These are phyloP conservation scores for Podospora pseudoanserina DNA, from an alignment of 495 filamentous ascomycete species.

Conservation along the genomic window DNA sequence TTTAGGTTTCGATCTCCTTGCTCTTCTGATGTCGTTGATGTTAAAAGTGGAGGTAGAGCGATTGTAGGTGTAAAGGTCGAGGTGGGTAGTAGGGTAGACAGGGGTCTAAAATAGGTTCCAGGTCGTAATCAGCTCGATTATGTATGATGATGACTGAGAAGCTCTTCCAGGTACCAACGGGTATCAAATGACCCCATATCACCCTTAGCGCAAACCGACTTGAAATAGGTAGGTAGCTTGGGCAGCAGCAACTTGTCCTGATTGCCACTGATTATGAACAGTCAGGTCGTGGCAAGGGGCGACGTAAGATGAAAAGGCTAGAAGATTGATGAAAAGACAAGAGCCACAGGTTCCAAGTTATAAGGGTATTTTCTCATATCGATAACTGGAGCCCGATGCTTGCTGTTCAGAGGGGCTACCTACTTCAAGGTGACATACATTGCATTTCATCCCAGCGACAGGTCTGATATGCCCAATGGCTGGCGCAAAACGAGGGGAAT, in stretches of 20 bases:
- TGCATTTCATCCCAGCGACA: not conserved
- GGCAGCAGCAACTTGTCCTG: not conserved
- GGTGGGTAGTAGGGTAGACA: not conserved
- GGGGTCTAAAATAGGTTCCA: not conserved
- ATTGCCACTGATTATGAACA: not conserved
- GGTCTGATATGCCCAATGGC: not conserved
- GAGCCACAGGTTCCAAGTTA: not conserved
- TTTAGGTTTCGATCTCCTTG: not conserved
- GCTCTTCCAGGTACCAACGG: not conserved
- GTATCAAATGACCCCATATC: not conserved
- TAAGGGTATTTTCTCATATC: not conserved
- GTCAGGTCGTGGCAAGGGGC: not conserved
- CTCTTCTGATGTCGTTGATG: not conserved
- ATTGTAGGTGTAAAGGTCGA: not conserved
- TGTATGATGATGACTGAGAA: not conserved
- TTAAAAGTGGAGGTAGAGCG: not conserved
- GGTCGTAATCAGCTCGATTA: not conserved
- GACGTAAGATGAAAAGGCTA: not conserved
- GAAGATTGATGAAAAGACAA: not conserved
- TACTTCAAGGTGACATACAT: not conserved
- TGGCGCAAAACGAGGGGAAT: conserved; percentile 1
- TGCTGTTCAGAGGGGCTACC: not conserved
- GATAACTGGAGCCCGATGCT: not conserved
- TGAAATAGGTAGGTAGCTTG: not conserved
- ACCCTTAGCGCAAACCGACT: not conserved